Conservation (phyloP, 495 filamentous ascomycete genomes). For the Tirmania nivea region DNA sequence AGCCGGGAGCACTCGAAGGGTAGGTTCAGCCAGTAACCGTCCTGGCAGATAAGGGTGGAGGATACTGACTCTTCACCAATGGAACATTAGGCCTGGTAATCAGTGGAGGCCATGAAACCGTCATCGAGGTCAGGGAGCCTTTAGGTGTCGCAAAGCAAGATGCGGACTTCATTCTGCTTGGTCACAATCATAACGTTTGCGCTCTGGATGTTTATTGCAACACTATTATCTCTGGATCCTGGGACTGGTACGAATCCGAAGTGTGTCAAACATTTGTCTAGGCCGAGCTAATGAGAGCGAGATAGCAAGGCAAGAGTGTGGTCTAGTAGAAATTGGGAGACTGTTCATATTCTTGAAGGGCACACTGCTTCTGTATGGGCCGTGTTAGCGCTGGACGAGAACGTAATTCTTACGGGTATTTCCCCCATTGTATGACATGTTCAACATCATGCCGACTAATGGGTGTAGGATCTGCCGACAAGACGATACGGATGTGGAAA, state of each 20-base stretch:
- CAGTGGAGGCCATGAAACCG: conserved; percentile 70
- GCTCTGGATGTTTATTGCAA: conserved; percentile 53
- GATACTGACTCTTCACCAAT: not conserved
- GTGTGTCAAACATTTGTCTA: no score
- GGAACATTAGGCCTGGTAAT: conserved; percentile 42
- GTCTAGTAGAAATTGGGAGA: conserved; percentile 38
- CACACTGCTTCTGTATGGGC: conserved; percentile 76
- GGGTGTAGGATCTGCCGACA: conserved; percentile 44
- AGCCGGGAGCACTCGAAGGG: conserved; percentile 42
- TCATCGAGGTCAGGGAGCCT: conserved; percentile 73
- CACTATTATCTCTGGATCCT: conserved; percentile 77
- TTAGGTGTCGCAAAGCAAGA: conserved; percentile 32
- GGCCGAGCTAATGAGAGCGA: not conserved
- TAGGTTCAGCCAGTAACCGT: not conserved
- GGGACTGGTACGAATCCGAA: conserved; percentile 48
- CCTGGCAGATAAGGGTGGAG: no score
- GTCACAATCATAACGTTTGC: conserved; percentile 72
- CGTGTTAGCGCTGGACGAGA: conserved; percentile 59
- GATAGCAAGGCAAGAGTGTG: conserved; percentile 18
- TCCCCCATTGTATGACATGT: no score
- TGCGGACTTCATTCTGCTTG: conserved; percentile 64
- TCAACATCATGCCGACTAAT: conserved; percentile 1
- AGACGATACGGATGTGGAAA: conserved; percentile 64
- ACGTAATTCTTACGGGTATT: conserved; percentile 59
- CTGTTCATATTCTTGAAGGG: conserved; percentile 43